Evolutionary conservation across 495 filamentous ascomycete genomes (phyloP).

Genomic region (Aspergillus egyptiacus): DNA sequence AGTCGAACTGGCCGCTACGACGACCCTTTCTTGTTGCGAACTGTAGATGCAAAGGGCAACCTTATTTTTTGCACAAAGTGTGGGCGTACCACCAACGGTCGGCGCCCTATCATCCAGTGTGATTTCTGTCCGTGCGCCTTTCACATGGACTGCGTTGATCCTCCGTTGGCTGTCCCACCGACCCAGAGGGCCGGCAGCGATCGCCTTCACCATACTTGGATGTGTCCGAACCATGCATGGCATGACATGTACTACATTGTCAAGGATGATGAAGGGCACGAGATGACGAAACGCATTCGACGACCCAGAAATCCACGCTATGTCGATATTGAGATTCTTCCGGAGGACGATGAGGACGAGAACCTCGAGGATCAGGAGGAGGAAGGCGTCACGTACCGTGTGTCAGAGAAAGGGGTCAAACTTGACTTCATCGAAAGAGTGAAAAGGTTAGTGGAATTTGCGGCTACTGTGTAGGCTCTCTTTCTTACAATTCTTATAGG

Average conservation of each 20-base stretch:
- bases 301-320: constrained; percentile 58
- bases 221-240: constrained; percentile 81
- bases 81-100: constrained; percentile 49
- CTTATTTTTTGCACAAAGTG: constrained; percentile 61
- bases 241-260: constrained; percentile 42
- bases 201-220: constrained; percentile 62
- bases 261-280: constrained; percentile 45
- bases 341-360: constrained; percentile 50
- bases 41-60: constrained; percentile 17
- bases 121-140: constrained; percentile 74
- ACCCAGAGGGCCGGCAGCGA: constrained; percentile 33
- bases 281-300: constrained; percentile 45
- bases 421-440: constrained; percentile 58
- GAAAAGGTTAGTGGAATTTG: constrained; percentile 29
- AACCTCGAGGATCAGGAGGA: constrained; percentile 46
- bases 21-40: constrained; percentile 18
- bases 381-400: constrained; percentile 55
- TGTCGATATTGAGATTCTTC: constrained; percentile 67
- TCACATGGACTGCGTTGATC: constrained; percentile 88
- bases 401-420: constrained; percentile 70
- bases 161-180: constrained; percentile 74
- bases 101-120: constrained; percentile 67
- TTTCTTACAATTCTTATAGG: constrained; percentile 11
- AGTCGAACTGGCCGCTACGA: constrained; percentile 27
- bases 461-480: not conserved